Evolutionary conservation across 2,329 filamentous ascomycete genomes (phyloP).

Genomic region (Neopestalotiopsis clavispora): DNA sequence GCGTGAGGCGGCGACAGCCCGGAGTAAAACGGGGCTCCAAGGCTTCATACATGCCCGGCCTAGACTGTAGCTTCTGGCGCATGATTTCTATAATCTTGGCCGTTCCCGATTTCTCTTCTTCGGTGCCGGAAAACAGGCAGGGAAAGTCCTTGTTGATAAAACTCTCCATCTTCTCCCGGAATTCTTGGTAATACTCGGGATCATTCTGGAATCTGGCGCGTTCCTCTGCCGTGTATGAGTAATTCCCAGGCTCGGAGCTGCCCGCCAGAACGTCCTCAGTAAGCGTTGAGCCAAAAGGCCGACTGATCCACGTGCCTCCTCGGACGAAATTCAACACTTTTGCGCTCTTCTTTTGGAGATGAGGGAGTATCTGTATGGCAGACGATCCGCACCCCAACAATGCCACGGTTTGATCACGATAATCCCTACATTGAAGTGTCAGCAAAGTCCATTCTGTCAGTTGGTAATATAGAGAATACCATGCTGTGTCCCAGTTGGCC

Average conservation of each 20-base stretch:
- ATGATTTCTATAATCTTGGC: neutral
- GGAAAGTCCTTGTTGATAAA: slow-evolving; percentile 11
- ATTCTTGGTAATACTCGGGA: neutral
- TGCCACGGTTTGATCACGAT: neutral
- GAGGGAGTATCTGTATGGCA: slow-evolving; percentile 7
- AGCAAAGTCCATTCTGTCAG: neutral
- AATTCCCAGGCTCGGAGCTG: slow-evolving; percentile 37
- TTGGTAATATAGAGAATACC: neutral
- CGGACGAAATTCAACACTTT: slow-evolving; percentile 35
- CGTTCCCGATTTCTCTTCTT: neutral
- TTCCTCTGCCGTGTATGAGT: neutral
- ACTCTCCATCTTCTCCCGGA: slow-evolving; percentile 1
- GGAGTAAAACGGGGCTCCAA: neutral
- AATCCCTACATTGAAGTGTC: neutral
- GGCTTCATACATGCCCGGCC: neutral
- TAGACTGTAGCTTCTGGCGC: neutral
- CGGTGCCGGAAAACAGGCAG: neutral
- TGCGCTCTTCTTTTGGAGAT: neutral
- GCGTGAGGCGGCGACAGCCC: neutral
- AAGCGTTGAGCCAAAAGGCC: slow-evolving; percentile 29
- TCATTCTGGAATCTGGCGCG: neutral
- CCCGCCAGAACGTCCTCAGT: slow-evolving; percentile 25
- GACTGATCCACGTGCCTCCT: slow-evolving; percentile 25
- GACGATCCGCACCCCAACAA: slow-evolving; percentile 8
- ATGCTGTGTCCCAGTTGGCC: slow-evolving; percentile 52